Percentiles rank a stretch among this genome's conserved stretches.
phyloP scores from a whole-genome alignment of 371 early-diverging fungal species.

The Mucor ambiguus region DNA sequence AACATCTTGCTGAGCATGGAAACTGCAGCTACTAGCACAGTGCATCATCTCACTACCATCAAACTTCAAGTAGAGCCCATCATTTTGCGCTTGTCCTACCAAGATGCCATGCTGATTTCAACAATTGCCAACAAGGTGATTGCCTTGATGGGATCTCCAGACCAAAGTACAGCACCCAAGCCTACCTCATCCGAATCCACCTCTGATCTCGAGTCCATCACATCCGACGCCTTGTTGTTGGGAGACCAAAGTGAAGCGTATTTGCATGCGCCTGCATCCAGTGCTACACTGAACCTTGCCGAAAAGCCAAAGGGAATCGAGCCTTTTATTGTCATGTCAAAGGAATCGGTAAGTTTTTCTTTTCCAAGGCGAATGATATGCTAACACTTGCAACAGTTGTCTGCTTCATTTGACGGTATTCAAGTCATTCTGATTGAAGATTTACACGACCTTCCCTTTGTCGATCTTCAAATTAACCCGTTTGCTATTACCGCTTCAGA shows the following conservation, averaged over 20 bases:
- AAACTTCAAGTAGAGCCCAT: constrained; percentile 66
- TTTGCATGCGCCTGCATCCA: background rate
- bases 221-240: background rate
- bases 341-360: constrained; percentile 39
- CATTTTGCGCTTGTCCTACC: constrained; percentile 75
- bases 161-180: constrained; percentile 11
- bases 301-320: constrained; percentile 26
- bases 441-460: constrained; percentile 75
- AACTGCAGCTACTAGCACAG: constrained; percentile 47
- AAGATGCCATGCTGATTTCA: constrained; percentile 82
- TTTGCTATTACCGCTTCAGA: constrained; percentile 68
- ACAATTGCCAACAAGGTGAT: constrained; percentile 79
- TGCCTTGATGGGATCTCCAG: constrained; percentile 51
- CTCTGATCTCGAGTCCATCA: constrained; percentile 2
- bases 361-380: too few species aligned
- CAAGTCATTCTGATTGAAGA: constrained; percentile 83
- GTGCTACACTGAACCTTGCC: background rate
- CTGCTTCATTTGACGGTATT: constrained; percentile 59
- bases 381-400: constrained; percentile 18
- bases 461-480: constrained; percentile 70
- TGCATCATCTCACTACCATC: constrained; percentile 60
- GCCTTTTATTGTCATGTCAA: constrained; percentile 52
- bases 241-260: background rate
- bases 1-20: constrained; percentile 73
- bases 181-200: constrained; percentile 8